Base-by-base conservation (phyloP, 768 basidiomycete species). In the Macrolepiota fuliginosa region DNA sequence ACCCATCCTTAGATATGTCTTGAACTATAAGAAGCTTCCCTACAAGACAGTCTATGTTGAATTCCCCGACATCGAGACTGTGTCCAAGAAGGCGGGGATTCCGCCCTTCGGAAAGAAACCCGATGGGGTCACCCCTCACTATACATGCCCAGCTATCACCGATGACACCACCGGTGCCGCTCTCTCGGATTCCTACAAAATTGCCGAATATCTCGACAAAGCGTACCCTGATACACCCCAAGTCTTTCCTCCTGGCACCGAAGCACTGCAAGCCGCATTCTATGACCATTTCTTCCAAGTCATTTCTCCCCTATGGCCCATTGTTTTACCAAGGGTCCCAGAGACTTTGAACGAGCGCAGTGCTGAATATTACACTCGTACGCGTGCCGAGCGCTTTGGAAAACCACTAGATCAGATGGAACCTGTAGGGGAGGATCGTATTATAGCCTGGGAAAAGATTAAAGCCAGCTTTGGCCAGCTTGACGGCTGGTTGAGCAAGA, bases 151-250 rank as follows among this genome's bases (percentile, higher is more conserved):
- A 9, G 71, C 77, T 39, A 82, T 86, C 61, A 67, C 76, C 54
- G 82, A 85, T 66, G 75, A 76, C 2, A 66, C 66, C 59, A 82
- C 81, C 1, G 71, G 72, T 6, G 61, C 64, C 0, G 61, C 73
- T 25, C 56, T 83, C 19, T 58, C 73, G 12, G 79, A 84, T 27
- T 82, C 82, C 0, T 52, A 68, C 25, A 66, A 61, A 29, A 84
- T 85, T 63, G 81, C 79, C 0, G 63, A 72, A 11, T 83, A 86
- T 66, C 72, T 85, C 36, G 83, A 85, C 59, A 64, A 73, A 7
- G 71, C 73, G 2, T 85, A 82, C 68, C 81, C 83, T 0, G 72
- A 74, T 45, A 72, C 73, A 0, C 76, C 72, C 2, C 60, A 45
- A 29, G 54, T 81, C 13, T 64, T 80, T 13, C 77, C 77, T 0